Evolutionary conservation across 345 rosid genomes (phyloP), one percentile per base, ranked within the genome.

Genomic region (Lumnitzera racemosa): DNA sequence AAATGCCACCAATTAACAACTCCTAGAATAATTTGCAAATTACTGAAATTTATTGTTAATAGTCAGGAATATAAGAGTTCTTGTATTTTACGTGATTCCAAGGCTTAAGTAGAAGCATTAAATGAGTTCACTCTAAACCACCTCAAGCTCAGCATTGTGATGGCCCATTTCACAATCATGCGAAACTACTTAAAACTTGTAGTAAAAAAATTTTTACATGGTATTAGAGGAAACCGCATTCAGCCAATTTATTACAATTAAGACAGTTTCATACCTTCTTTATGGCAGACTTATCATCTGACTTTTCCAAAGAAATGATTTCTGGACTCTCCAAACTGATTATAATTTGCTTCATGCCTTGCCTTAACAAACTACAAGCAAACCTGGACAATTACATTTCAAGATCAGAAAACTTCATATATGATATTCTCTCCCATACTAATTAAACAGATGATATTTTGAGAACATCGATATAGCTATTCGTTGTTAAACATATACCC

Each of bases 291-390:
- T 91, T 86, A 11, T 80, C 88, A 59, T 86, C 95, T 0, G 82
- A 70, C 78, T 83, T 88, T 53, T 88, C 98, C 61, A 86, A 74
- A 55, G 69, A 77, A 51, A 62, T 77, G 70, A 91, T 84, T 43
- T 86, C 87, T 23, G 89, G 89, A 53, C 55, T 71, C 61, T 88
- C 96, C 71, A 91, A 74, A 67, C 65, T 82, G 72, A 91, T 89
- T 72, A 91, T 65, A 53, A 89, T 81, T 81, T 91, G 98, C 72
- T 84, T 81, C 98, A 91, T 91, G 64, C 88, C 98, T 84, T 82
- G 98, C 71, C 96, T 83, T 56, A 91, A 91, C 79, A 91, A 78
- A 71, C 98, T 88, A 80, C 98, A 89, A 24, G 98, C 82, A 49
- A 76, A 91, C 55, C 98, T 91, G 95, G 74, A 77, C 55, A 69